Conservation (phyloP, 306 rosid species). For the Fragaria nilgerrensis region DNA sequence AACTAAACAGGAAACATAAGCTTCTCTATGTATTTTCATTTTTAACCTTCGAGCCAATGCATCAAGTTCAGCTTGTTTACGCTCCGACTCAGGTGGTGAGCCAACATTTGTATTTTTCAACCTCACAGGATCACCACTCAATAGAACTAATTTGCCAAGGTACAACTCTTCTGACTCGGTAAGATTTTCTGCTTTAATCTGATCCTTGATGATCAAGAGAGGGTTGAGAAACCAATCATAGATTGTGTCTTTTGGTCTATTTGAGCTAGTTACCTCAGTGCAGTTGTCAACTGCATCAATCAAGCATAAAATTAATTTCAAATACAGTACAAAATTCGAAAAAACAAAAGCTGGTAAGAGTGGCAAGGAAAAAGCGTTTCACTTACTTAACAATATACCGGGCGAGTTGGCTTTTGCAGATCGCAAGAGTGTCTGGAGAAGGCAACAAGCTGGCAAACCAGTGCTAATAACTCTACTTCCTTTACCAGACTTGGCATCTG, state of each 20-base stretch:
- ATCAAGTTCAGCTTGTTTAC: slow-evolving; percentile 79
- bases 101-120: slow-evolving; percentile 46
- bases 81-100: slow-evolving; percentile 67
- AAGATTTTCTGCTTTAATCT: slow-evolving; percentile 82
- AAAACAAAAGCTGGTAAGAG: not conserved
- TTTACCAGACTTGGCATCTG: slow-evolving; percentile 64
- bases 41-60: slow-evolving; percentile 86
- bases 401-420: slow-evolving; percentile 59
- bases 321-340: not conserved
- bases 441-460: slow-evolving; percentile 85
- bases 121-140: slow-evolving; percentile 66
- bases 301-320: slow-evolving; percentile 5
- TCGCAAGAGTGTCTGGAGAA: slow-evolving; percentile 73
- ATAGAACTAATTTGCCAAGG: slow-evolving; percentile 67
- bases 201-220: slow-evolving; percentile 81
- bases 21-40: slow-evolving; percentile 5
- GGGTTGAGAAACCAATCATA: slow-evolving; percentile 94
- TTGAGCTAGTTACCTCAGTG: slow-evolving; percentile 69
- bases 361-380: not conserved
- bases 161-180: slow-evolving; percentile 74
- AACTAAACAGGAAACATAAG: not conserved
- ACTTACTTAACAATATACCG: slow-evolving; percentile 74
- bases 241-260: slow-evolving; percentile 71
- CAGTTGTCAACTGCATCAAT: slow-evolving; percentile 52
- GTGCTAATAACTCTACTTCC: slow-evolving; percentile 69